phyloP scores from a whole-genome alignment of 2,329 filamentous ascomycete genomes.

The Fusarium sp. region DNA sequence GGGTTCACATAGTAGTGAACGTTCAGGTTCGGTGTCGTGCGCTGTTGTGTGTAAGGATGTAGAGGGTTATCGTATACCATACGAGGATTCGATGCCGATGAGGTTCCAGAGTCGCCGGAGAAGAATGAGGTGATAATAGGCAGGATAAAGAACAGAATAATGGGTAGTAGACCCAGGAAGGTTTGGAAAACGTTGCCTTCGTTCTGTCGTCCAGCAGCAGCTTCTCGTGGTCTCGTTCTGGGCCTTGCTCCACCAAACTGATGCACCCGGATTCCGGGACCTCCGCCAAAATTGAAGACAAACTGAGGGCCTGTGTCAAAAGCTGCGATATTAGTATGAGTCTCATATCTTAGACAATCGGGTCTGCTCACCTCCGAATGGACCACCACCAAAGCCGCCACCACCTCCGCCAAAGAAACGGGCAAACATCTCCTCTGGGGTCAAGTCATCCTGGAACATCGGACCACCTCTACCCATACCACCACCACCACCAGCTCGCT shows the following conservation, averaged over 20 bases:
- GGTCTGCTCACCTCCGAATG: slow-evolving; percentile 56
- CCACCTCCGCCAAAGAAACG: slow-evolving; percentile 87
- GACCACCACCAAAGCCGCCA: slow-evolving; percentile 70
- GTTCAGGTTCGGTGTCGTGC: slow-evolving; percentile 76
- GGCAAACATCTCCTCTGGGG: slow-evolving; percentile 95
- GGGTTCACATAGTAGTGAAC: slow-evolving; percentile 91
- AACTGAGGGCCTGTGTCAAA: slow-evolving; percentile 88
- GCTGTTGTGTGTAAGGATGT: slow-evolving; percentile 79
- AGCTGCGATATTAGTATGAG: slow-evolving; percentile 52
- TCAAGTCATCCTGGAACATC: slow-evolving; percentile 91
- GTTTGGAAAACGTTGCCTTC: slow-evolving; percentile 66
- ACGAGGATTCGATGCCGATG: slow-evolving; percentile 65
- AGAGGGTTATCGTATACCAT: slow-evolving; percentile 81
- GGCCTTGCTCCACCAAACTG: slow-evolving; percentile 89
- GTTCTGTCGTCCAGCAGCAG: slow-evolving; percentile 61
- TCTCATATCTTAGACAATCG: background rate
- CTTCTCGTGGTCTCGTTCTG: slow-evolving; percentile 78
- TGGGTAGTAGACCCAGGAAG: slow-evolving; percentile 82
- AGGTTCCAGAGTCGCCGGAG: slow-evolving; percentile 57
- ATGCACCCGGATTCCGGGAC: slow-evolving; percentile 91
- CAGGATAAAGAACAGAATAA: slow-evolving; percentile 89
- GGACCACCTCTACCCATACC: slow-evolving; percentile 63
- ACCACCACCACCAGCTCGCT: slow-evolving; percentile 54
- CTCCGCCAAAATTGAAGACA: slow-evolving; percentile 94
- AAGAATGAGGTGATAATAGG: slow-evolving; percentile 87